Evolutionary conservation across 306 rosid genomes (phyloP), one percentile per base, ranked within the genome.

Genomic region (Glycine latifolia): DNA sequence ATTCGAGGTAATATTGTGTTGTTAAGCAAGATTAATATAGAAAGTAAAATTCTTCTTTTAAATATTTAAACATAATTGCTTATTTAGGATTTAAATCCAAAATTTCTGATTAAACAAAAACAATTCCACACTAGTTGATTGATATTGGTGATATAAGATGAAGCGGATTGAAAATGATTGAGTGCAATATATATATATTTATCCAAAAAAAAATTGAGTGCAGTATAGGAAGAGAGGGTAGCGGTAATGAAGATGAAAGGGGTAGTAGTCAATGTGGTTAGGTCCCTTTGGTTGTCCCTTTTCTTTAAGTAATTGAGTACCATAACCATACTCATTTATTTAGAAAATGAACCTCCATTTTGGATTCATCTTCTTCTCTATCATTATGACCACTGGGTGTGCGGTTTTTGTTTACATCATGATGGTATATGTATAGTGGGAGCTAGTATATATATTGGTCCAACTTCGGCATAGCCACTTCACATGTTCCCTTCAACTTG

Each of bases 261-360:
- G 44, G 81, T 17, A 26, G 31, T 79, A 85, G 97, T 88, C 86
- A 92, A 90, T 90, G 61, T 68, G 74, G 92, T 90, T 87, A 89
- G 91, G 97, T 87, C 49, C 79, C 80, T 69, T 77, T 20, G 77
- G 77, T 89, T 89, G 92, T 86, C 87, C 68, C 75, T 85, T 89
- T 92, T 87, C 91, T 87, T 82, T 10, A 66, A 49, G 95, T 80
- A 92, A 92, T 92, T 87, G 98, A 94, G 98, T 90, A 87, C 87
- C 86, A 79, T 81, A 88, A 78, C 90, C 84, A 83, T 86, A 79
- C 31, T 87, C 91, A 88, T 92, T 88, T 75, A 88, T 90, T 90
- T 89, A 86, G 91, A 94, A 90, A 91, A 92, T 84, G 90, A 89
- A 89, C 14, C 86, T 80, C 85, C 88, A 77, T 81, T 85, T 89